A percentile compares a stretch with the other conserved stretches of the same genome.
These are phyloP conservation scores for Comarum palustre DNA, from an alignment of 306 rosid genomes.

Conservation along the genomic window DNA sequence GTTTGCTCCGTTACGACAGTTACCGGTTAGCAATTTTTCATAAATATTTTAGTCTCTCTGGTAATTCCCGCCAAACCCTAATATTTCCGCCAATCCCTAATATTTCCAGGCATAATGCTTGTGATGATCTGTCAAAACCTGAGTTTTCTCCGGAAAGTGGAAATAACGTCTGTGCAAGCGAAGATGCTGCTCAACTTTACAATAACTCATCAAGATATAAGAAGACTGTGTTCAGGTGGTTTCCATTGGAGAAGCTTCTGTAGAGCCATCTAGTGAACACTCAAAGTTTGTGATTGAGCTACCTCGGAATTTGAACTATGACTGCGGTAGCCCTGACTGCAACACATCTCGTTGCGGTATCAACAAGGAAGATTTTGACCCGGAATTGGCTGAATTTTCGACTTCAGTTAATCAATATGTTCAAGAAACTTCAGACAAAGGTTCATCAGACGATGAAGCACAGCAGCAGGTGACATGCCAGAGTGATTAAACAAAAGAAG, in stretches of 20 bases:
- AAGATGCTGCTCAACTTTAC: conserved; percentile 39
- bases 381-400: conserved; percentile 36
- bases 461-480: conserved; percentile 33
- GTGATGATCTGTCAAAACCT: conserved; percentile 52
- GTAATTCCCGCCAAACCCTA: too few species aligned
- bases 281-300: conserved; percentile 43
- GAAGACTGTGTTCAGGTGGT: conserved; percentile 35
- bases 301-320: conserved; percentile 44
- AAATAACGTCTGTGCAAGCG: conserved; percentile 32
- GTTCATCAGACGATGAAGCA: conserved; percentile 35
- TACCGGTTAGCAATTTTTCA: too few species aligned
- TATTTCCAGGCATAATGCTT: conserved; percentile 43
- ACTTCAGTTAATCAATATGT: conserved; percentile 33
- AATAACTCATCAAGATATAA: conserved; percentile 31
- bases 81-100: too few species aligned
- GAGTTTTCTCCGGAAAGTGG: conserved; percentile 45
- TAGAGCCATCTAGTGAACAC: conserved; percentile 36
- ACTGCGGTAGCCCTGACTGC: conserved; percentile 51
- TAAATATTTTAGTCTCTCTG: too few species aligned
- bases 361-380: conserved; percentile 29
- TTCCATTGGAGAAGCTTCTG: conserved; percentile 35
- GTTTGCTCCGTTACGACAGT: too few species aligned
- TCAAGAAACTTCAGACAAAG: conserved; percentile 34
- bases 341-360: conserved; percentile 28
- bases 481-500: conserved; percentile 35